These are phyloP conservation scores for Backusella sp. DNA, from an alignment of 192 early-diverging fungal species.

Conservation along the genomic window DNA sequence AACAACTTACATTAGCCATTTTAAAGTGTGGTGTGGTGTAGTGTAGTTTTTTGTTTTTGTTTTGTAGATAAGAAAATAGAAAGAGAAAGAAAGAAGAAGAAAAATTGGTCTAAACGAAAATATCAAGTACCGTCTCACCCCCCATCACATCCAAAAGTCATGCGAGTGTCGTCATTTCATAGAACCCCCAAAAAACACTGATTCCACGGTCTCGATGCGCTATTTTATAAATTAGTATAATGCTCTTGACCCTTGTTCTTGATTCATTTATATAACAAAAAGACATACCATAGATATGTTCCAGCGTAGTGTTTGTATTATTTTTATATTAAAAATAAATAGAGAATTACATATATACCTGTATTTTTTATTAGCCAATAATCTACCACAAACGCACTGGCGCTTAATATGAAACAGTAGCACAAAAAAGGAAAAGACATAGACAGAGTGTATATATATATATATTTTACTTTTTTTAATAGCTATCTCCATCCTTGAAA, in stretches of 20 bases:
- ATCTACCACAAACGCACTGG: background rate
- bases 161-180: conserved; percentile 13
- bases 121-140: background rate
- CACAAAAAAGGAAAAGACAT: too few species aligned
- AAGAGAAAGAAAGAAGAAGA: conserved; percentile 3
- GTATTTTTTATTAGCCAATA: too few species aligned
- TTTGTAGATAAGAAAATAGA: background rate
- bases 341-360: background rate
- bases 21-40: background rate
- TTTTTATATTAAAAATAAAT: background rate
- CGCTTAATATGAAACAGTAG: background rate
- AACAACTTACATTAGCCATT: conserved; percentile 18
- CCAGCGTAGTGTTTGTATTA: background rate
- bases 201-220: background rate
- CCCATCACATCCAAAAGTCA: background rate
- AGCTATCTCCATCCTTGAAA: too few species aligned
- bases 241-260: background rate
- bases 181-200: background rate
- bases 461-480: too few species aligned
- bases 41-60: background rate
- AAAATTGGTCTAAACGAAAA: background rate
- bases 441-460: too few species aligned
- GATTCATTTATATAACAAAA: background rate
- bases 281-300: background rate
- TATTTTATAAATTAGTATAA: background rate